These are phyloP conservation scores for Scedosporium dehoogii DNA, from an alignment of 2,329 filamentous ascomycete genomes.

Conservation along the genomic window DNA sequence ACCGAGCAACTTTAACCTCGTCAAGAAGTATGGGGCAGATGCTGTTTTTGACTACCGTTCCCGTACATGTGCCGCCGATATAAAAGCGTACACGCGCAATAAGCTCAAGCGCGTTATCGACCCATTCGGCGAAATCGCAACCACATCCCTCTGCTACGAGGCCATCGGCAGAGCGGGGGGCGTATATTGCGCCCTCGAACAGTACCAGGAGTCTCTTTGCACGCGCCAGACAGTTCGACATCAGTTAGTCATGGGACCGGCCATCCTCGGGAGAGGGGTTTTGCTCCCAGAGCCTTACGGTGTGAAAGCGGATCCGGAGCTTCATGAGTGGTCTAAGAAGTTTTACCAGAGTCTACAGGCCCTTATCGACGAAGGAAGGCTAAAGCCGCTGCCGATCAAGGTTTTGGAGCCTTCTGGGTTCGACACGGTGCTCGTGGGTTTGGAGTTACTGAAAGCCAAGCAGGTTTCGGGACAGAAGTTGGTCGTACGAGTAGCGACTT, in stretches of 20 bases:
- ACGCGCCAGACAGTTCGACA: conserved; percentile 12
- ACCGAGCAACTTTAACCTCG: conserved; percentile 26
- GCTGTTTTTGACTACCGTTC: conserved; percentile 34
- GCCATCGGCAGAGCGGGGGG: conserved; percentile 23
- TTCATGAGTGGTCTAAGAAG: conserved; percentile 6
- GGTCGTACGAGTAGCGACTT: not conserved
- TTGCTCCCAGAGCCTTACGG: conserved; percentile 14
- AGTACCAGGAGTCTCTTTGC: conserved; percentile 14
- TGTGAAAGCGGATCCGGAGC: conserved; percentile 4
- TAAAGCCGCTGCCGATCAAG: conserved; percentile 11
- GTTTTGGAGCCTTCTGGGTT: conserved; percentile 5
- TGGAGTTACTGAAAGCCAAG: conserved; percentile 1
- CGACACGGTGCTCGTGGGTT: not conserved
- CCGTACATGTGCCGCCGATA: conserved; percentile 14
- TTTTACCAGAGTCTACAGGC: conserved; percentile 8
- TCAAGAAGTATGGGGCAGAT: conserved; percentile 32
- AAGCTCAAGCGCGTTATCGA: conserved; percentile 9
- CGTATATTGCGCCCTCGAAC: conserved; percentile 25
- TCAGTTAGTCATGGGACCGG: conserved; percentile 18
- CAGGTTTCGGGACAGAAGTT: conserved; percentile 5
- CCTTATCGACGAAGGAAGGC: conserved; percentile 8
- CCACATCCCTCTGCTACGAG: conserved; percentile 1
- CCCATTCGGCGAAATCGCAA: not conserved
- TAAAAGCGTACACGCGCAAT: conserved; percentile 15
- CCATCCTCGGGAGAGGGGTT: conserved; percentile 16